Conservation (phyloP, 441 rosid species). For the California macrophylla region DNA sequence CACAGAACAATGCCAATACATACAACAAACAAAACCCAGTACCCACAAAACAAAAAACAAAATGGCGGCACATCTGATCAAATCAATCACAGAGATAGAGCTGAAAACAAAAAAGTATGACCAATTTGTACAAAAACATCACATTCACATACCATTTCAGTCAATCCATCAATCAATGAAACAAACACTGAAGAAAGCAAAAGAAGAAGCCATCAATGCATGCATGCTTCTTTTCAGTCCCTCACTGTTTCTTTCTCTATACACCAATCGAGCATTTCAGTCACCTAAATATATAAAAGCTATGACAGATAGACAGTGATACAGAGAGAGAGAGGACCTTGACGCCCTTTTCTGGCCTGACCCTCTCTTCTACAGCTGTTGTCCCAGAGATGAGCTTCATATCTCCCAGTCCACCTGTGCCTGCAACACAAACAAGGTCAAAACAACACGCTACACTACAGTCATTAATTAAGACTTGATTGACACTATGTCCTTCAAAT, state of each 20-base stretch:
- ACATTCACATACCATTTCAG: background rate
- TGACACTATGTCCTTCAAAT: too few species aligned
- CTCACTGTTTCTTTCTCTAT: background rate
- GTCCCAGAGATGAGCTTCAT: slow-evolving; percentile 97
- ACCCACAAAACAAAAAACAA: background rate
- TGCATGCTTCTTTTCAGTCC: background rate
- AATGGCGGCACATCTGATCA: slow-evolving; percentile 1
- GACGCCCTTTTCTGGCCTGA: slow-evolving; percentile 91
- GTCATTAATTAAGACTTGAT: too few species aligned
- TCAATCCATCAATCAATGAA: background rate
- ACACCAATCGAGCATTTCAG: slow-evolving; percentile 29
- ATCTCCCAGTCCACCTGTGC: slow-evolving; percentile 16
- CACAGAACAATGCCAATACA: background rate
- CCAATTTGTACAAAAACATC: background rate
- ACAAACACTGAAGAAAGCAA: background rate
- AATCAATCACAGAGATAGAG: background rate
- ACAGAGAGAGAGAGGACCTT: slow-evolving; percentile 33
- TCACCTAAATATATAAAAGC: background rate
- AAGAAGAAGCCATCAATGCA: background rate
- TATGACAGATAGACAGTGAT: slow-evolving; percentile 6
- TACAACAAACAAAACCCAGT: too few species aligned
- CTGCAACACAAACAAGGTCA: background rate
- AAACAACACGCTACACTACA: background rate
- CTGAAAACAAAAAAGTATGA: background rate
- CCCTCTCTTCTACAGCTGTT: slow-evolving; percentile 94